phyloP scores from a whole-genome alignment of 2,329 filamentous ascomycete genomes.

The Talaromyces sp. region DNA sequence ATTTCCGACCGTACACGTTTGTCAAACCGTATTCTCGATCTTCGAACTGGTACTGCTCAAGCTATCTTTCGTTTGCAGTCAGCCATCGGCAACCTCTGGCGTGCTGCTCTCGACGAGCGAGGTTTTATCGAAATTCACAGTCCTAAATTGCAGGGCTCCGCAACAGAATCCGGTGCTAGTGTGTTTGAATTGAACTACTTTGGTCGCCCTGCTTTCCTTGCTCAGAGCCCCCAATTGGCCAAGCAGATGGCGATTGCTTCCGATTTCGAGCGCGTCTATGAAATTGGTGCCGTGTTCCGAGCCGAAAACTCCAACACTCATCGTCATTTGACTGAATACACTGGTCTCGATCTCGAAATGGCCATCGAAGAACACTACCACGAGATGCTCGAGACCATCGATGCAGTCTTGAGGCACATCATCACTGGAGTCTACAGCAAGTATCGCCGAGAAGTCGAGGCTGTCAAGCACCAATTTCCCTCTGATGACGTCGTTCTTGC shows the following conservation, averaged over 20 bases:
- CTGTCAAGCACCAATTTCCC: slow-evolving; percentile 79
- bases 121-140: slow-evolving; percentile 93
- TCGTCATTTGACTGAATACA: slow-evolving; percentile 90
- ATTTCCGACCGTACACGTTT: slow-evolving; percentile 72
- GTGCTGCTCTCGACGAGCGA: slow-evolving; percentile 66
- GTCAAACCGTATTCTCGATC: slow-evolving; percentile 74
- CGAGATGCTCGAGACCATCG: slow-evolving; percentile 75
- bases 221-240: slow-evolving; percentile 85
- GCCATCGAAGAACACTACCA: slow-evolving; percentile 84
- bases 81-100: slow-evolving; percentile 75
- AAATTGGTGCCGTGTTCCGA: slow-evolving; percentile 85
- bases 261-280: slow-evolving; percentile 85
- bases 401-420: slow-evolving; percentile 76
- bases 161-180: slow-evolving; percentile 85
- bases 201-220: slow-evolving; percentile 78
- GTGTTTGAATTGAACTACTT: slow-evolving; percentile 95
- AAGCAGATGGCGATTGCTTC: slow-evolving; percentile 92
- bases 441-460: slow-evolving; percentile 69
- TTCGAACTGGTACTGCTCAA: slow-evolving; percentile 82
- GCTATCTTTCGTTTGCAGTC: slow-evolving; percentile 85
- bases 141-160: slow-evolving; percentile 83
- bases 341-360: slow-evolving; percentile 91
- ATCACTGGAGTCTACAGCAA: slow-evolving; percentile 68
- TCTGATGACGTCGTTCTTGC: slow-evolving; percentile 83
- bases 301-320: slow-evolving; percentile 96